Percentiles rank a stretch among this genome's conserved stretches.
These are phyloP conservation scores for Talaromyces sp. DNA, from an alignment of 2,329 filamentous ascomycete species.

Conservation along the genomic window DNA sequence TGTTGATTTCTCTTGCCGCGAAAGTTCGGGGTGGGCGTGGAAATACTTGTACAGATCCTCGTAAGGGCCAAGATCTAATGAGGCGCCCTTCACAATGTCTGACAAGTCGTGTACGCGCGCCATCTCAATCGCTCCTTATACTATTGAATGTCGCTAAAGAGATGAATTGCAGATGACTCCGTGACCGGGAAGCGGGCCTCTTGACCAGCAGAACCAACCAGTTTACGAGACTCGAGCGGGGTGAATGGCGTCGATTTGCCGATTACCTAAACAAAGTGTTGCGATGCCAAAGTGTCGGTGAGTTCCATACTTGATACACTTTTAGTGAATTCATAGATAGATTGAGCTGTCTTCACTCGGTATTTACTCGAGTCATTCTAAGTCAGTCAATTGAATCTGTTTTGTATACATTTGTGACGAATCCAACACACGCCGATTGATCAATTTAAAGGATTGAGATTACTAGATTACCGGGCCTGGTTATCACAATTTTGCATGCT, in stretches of 20 bases:
- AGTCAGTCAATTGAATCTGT: background rate
- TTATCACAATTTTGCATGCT: background rate
- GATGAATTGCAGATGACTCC: background rate
- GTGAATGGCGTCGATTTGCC: background rate
- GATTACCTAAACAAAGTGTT: background rate
- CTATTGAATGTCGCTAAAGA: background rate
- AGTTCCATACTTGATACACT: background rate
- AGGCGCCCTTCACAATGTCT: constrained; percentile 20
- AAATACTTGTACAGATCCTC: constrained; percentile 58
- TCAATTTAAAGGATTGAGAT: background rate
- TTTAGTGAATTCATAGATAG: background rate
- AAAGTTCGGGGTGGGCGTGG: constrained; percentile 59
- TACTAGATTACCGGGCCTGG: background rate
- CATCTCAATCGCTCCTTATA: constrained; percentile 24
- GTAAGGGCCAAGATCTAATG: constrained; percentile 43
- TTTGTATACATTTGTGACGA: background rate
- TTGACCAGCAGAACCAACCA: background rate
- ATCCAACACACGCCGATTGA: background rate
- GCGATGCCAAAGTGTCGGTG: background rate
- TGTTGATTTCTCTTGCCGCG: constrained; percentile 54
- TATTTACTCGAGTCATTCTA: background rate
- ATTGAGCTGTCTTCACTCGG: background rate
- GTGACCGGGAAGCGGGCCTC: background rate
- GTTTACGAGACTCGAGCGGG: background rate
- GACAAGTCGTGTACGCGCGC: constrained; percentile 21